These are phyloP conservation scores for Phytophthora melonis DNA, from an alignment of 352 stramenopile species.

Conservation along the genomic window DNA sequence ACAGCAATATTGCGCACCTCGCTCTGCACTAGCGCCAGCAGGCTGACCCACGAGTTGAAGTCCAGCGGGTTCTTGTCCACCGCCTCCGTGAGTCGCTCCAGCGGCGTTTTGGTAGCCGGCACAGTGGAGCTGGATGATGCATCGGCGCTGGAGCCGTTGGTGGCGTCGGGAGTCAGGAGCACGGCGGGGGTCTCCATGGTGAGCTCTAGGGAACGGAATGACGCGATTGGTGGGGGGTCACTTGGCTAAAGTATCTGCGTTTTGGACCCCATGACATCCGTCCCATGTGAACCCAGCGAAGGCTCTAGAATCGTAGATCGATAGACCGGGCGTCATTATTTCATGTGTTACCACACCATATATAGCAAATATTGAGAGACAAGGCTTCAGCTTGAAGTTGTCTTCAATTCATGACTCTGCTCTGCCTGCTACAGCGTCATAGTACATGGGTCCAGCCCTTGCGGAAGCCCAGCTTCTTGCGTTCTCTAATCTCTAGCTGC, in stretches of 20 bases:
- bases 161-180: constrained; percentile 5
- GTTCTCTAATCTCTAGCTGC: constrained; percentile 49
- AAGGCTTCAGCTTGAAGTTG: neutral
- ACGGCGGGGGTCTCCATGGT: constrained; percentile 37
- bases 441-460: constrained; percentile 22
- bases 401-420: neutral
- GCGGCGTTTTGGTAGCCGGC: constrained; percentile 39
- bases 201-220: constrained; percentile 18
- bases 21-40: constrained; percentile 75
- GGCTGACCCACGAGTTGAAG: constrained; percentile 83
- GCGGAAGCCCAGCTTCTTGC: constrained; percentile 45
- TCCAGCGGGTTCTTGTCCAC: constrained; percentile 80
- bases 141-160: constrained; percentile 20
- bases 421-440: neutral
- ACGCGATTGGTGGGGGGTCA: constrained; percentile 35
- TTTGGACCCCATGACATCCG: constrained; percentile 25
- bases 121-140: constrained; percentile 3
- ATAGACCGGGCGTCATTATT: constrained; percentile 20
- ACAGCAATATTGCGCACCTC: constrained; percentile 45
- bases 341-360: constrained; percentile 18
- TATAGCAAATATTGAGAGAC: constrained; percentile 17
- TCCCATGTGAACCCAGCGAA: neutral
- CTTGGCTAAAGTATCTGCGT: constrained; percentile 13
- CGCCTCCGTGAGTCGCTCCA: constrained; percentile 59
- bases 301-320: constrained; percentile 5